A percentile compares a stretch with the other conserved stretches of the same genome.
phyloP scores from a whole-genome alignment of 805 yeast genomes.

The Monosporozyma servazzii region DNA sequence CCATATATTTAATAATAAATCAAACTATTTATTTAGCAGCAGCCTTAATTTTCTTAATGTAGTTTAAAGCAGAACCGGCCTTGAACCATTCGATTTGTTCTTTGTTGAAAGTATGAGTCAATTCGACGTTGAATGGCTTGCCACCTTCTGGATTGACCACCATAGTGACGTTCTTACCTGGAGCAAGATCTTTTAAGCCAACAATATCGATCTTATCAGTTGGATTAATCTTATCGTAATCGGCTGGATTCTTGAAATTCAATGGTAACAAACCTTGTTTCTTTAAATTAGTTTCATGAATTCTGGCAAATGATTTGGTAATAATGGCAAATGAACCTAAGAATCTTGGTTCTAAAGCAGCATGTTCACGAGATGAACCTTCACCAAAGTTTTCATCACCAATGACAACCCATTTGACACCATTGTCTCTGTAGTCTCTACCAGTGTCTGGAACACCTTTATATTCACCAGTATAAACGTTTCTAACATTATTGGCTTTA shows the following conservation, averaged over 20 bases:
- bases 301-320: conserved; percentile 96
- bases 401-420: conserved; percentile 91
- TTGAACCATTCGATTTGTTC: conserved; percentile 99
- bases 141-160: conserved; percentile 69
- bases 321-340: conserved; percentile 97
- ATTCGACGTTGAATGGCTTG: conserved; percentile 75
- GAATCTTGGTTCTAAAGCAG: conserved; percentile 99
- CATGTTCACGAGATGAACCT: conserved; percentile 99
- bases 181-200: conserved; percentile 78
- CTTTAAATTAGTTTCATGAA: conserved; percentile 99
- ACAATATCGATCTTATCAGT: conserved; percentile 81
- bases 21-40: background rate
- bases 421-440: conserved; percentile 86
- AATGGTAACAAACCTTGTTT: conserved; percentile 98
- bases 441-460: conserved; percentile 97
- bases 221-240: conserved; percentile 88
- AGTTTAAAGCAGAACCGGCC: conserved; percentile 97
- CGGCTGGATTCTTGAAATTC: conserved; percentile 82
- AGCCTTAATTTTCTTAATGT: conserved; percentile 29
- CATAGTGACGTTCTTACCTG: conserved; percentile 83
- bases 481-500: conserved; percentile 85
- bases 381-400: conserved; percentile 99
- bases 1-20: background rate
- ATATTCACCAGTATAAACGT: conserved; percentile 85
- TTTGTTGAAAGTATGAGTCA: conserved; percentile 90